A percentile compares a stretch with the other conserved stretches of the same genome.
Evolutionary conservation across 805 yeast species (phyloP).

Genomic region (Kazachstania bromeliacearum): DNA sequence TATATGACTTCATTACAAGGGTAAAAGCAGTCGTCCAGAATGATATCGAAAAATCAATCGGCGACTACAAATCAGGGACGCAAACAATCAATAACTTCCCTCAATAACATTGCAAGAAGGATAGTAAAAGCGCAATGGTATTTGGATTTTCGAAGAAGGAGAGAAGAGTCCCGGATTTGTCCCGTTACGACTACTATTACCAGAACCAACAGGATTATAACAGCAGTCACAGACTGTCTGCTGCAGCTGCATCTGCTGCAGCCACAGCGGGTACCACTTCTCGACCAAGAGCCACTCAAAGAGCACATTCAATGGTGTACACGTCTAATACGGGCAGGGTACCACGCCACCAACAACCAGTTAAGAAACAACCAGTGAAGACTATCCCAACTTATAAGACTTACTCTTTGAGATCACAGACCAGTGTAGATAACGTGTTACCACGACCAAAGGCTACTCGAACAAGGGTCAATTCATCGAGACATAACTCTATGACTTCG

Average conservation of each 20-base stretch:
- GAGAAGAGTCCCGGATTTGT: constrained; percentile 30
- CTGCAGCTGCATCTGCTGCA: constrained; percentile 28
- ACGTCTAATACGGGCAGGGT: background rate
- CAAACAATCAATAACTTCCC: too few species aligned
- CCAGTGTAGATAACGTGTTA: constrained; percentile 4
- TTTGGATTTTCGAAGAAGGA: constrained; percentile 21
- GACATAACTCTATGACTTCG: constrained; percentile 21
- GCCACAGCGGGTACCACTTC: background rate
- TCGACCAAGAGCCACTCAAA: background rate
- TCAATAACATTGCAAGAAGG: too few species aligned
- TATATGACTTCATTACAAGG: too few species aligned
- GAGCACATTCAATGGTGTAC: constrained; percentile 8
- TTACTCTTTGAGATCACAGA: constrained; percentile 18
- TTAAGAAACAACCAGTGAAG: too few species aligned
- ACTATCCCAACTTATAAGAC: constrained; percentile 9
- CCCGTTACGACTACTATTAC: constrained; percentile 30
- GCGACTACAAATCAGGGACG: too few species aligned
- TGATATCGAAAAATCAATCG: too few species aligned
- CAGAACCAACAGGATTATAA: constrained; percentile 17
- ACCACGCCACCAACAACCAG: background rate
- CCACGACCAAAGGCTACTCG: too few species aligned
- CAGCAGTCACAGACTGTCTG: constrained; percentile 14
- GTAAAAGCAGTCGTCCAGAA: too few species aligned
- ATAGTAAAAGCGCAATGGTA: too few species aligned
- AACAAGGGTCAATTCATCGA: constrained; percentile 6